Conservation (phyloP, 2,329 filamentous ascomycete species). For the Hymenoscyphus infarciens region DNA sequence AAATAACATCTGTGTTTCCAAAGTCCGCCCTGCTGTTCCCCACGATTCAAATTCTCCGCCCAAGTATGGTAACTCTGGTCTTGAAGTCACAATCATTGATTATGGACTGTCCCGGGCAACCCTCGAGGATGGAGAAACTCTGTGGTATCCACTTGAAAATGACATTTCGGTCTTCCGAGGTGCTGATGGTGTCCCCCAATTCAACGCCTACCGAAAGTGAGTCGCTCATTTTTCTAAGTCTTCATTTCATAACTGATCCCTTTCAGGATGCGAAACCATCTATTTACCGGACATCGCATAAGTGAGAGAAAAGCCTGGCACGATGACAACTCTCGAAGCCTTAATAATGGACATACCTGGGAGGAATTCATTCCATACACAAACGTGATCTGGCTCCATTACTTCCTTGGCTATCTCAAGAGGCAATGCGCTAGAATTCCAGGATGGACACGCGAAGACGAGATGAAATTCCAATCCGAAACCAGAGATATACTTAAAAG, state of each 20-base stretch:
- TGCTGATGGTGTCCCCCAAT: slow-evolving; percentile 53
- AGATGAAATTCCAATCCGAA: slow-evolving; percentile 42
- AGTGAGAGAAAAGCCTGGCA: slow-evolving; percentile 20
- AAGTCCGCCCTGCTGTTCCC: background rate
- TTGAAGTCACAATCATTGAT: slow-evolving; percentile 63
- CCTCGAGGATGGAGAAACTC: slow-evolving; percentile 39
- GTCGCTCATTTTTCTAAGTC: slow-evolving; percentile 38
- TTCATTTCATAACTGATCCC: slow-evolving; percentile 49
- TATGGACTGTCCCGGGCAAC: slow-evolving; percentile 61
- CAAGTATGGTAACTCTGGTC: slow-evolving; percentile 49
- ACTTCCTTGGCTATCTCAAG: slow-evolving; percentile 53
- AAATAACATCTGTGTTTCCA: slow-evolving; percentile 56
- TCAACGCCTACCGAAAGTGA: slow-evolving; percentile 58
- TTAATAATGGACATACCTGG: slow-evolving; percentile 42
- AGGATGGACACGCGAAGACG: background rate
- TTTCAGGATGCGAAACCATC: slow-evolving; percentile 35
- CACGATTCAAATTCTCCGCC: background rate
- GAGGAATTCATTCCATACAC: slow-evolving; percentile 54
- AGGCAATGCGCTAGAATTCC: slow-evolving; percentile 13
- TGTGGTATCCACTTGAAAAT: slow-evolving; percentile 57
- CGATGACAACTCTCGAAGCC: slow-evolving; percentile 9
- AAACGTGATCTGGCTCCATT: slow-evolving; percentile 63
- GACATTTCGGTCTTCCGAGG: slow-evolving; percentile 59
- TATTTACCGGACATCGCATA: slow-evolving; percentile 20
- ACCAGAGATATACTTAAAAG: slow-evolving; percentile 54